Base-by-base conservation (phyloP, 2,329 filamentous ascomycete genomes). In the Cladosporium cucumerinum region DNA sequence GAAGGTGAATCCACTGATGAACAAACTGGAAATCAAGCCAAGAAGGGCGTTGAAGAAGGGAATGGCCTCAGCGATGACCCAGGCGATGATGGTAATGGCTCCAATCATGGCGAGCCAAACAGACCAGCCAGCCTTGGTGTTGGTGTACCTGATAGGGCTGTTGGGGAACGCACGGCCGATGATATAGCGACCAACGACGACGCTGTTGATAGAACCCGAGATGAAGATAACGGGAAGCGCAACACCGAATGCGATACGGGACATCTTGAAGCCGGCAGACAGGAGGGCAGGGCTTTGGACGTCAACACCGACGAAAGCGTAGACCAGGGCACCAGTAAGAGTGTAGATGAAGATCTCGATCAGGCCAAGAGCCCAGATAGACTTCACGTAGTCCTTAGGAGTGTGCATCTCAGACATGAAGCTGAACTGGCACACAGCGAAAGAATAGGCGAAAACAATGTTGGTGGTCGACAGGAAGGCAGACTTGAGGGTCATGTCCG, bases 171-270 rank as follows among this genome's bases (percentile, higher is more conserved):
- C 73, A 32, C 88, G 84, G 3, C 86, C 78, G 70, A 90, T 90
- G 69, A 91, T 80, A 72, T 89, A 90, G 69, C 74, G 72, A 10
- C 70, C 72, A 3, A 73, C 74, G 34, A 77, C 75, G 3, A 73
- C 88, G 23, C 85, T 87, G 74, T 91, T 90, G 70, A 92, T 89
- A 11, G 89, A 87, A 63, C 89, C 89, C 0, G 88, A 87, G 64
- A 92, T 87, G 66, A 92, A 82, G 66, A 91, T 91, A 66, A 90
- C 91, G 7, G 89, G 89, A 2, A 90, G 81, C 0, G 89, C 89
- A 66, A 92, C 80, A 39, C 88, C 89, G 78, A 88, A 92, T 16
- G 88, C 87, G 14, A 89, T 78, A 72, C 90, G 90, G 32, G 84
- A 81, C 54, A 91, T 77, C 0, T 82, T 71, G 1, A 73, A 73